Evolutionary conservation across 805 yeast genomes (phyloP), one percentile per base, ranked within the genome.

Genomic region (Tetrapisispora taiwanensis): DNA sequence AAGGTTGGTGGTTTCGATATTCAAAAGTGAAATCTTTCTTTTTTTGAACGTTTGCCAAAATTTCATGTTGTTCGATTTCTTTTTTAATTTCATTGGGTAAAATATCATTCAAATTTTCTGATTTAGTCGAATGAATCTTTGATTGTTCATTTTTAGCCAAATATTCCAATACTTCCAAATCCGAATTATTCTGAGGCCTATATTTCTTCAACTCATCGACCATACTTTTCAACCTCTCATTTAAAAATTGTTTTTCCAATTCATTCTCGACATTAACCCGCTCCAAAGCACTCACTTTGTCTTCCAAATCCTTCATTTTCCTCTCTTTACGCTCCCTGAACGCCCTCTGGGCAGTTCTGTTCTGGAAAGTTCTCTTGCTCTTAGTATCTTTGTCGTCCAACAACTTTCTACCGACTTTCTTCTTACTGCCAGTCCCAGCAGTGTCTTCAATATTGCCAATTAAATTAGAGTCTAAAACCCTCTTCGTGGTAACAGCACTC

Each of bases 281-380:
- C 61, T 89, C 95, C 51, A 90, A 72, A 52, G 67, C 62, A 40
- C 72, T 65, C n/a, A 92, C 95, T 54, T 85, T 80, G 39, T 78
- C 79, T 59, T 88, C 96, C 46, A 90, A 71, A 52, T 89, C 96
- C 57, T 78, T 76, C 80, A 90, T 76, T 57, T 84, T 86, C 42
- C 73, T 71, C 62, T 90, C 97, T 61, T 89, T 90, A 47, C 97
- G 75, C 66, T 90, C 97, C 46, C 97, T 73, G 66, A 88, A 89
- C 5, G 97, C 97, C 46, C 97, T 73, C 67, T 90, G 98, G 14
- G 97, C 97, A 4, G 96, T 96, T 57, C 98, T 75, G 64, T 90
- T 90, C 66, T 90, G 97, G 3, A 96, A 97, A 13, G 95, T 86
- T 54, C 97, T 73, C 69, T 86, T 89, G 54, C 78, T 78, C 58